Evolutionary conservation across 352 stramenopile species (phyloP).

Genomic region (Pythium plurisporium): DNA sequence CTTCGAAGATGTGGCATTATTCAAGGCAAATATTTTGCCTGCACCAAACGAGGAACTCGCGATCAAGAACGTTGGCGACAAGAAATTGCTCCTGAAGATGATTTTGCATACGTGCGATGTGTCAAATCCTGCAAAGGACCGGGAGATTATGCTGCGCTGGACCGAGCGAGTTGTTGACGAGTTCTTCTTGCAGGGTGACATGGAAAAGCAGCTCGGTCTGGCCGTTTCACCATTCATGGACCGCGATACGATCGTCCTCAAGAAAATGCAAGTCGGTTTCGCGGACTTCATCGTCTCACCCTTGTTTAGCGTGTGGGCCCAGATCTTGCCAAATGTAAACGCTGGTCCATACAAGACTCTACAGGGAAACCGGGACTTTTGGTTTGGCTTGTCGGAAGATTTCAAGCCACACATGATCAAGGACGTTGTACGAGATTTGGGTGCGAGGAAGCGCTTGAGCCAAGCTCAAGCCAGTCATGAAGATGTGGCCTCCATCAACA

Average conservation of each 20-base stretch:
- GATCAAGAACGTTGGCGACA: constrained; percentile 20
- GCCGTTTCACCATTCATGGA: constrained; percentile 65
- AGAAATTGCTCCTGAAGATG: constrained; percentile 57
- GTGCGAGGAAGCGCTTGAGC: constrained; percentile 31
- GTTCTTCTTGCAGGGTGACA: constrained; percentile 67
- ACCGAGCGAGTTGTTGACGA: constrained; percentile 59
- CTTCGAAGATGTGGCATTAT: constrained; percentile 63
- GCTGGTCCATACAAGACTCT: constrained; percentile 58
- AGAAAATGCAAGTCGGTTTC: constrained; percentile 69
- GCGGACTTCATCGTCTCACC: constrained; percentile 71
- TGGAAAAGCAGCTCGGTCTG: constrained; percentile 48
- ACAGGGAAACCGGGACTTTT: constrained; percentile 80
- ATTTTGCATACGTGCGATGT: constrained; percentile 82
- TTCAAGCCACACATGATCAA: constrained; percentile 87
- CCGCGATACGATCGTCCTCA: constrained; percentile 42
- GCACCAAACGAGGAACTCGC: neutral
- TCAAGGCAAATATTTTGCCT: constrained; percentile 30
- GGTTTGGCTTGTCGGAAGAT: constrained; percentile 67
- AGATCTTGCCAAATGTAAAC: constrained; percentile 76
- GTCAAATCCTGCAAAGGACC: constrained; percentile 61
- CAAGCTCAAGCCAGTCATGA: constrained; percentile 13
- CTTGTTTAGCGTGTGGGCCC: constrained; percentile 79
- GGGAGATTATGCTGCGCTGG: constrained; percentile 52
- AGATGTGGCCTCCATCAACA: constrained; percentile 21
- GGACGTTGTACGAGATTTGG: constrained; percentile 59